A percentile compares a stretch with the other conserved stretches of the same genome.
These are phyloP conservation scores for Candida quercuum DNA, from an alignment of 805 yeast genomes.

Conservation along the genomic window DNA sequence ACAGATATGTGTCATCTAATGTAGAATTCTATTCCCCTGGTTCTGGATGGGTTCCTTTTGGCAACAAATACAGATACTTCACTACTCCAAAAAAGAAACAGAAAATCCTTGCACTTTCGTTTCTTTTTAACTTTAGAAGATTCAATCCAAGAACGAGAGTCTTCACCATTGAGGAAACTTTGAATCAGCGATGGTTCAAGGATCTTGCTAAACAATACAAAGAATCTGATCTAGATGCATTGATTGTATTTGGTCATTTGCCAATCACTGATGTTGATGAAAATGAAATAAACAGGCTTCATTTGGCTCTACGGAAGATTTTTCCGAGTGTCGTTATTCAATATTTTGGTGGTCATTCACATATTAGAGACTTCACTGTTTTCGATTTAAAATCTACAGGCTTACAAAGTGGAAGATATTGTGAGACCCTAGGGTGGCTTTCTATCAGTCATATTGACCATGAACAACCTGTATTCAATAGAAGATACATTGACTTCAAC, in stretches of 20 bases:
- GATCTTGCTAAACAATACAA: constrained; percentile 31
- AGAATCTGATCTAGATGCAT: constrained; percentile 48
- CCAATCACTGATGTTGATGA: constrained; percentile 47
- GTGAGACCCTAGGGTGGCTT: constrained; percentile 91
- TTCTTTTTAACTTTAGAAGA: constrained; percentile 69
- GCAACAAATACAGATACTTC: constrained; percentile 60
- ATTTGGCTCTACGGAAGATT: constrained; percentile 41
- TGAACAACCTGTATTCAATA: constrained; percentile 30
- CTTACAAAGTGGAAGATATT: constrained; percentile 87
- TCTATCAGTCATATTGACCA: constrained; percentile 38
- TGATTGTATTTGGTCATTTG: constrained; percentile 74
- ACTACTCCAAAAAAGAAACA: constrained; percentile 47
- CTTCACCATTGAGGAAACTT: constrained; percentile 48
- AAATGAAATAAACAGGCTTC: constrained; percentile 29
- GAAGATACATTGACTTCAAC: constrained; percentile 84
- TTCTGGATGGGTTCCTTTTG: constrained; percentile 55
- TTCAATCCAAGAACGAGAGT: constrained; percentile 60
- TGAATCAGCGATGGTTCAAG: constrained; percentile 61
- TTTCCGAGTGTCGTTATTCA: constrained; percentile 68
- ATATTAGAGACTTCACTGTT: constrained; percentile 75
- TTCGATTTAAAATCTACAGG: constrained; percentile 67
- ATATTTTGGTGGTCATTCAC: constrained; percentile 93
- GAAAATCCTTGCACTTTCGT: constrained; percentile 66
- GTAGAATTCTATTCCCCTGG: constrained; percentile 49
- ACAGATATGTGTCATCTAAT: constrained; percentile 64